phyloP scores from a whole-genome alignment of 2,329 filamentous ascomycete species.

The Colletotrichum sp. region DNA sequence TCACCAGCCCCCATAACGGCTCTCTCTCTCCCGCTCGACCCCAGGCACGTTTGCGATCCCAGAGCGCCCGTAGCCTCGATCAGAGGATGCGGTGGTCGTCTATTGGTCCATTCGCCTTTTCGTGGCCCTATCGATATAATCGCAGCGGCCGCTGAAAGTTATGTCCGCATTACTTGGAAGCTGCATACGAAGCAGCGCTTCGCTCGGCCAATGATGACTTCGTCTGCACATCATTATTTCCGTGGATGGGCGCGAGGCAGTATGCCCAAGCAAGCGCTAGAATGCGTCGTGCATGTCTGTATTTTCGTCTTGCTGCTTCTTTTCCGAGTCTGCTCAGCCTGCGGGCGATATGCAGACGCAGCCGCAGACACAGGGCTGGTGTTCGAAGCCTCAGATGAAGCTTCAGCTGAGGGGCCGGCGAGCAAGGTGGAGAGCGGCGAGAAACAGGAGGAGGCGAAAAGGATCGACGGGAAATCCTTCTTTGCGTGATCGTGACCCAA shows the following conservation, averaged over 20 bases:
- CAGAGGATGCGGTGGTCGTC: background rate
- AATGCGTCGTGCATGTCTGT: background rate
- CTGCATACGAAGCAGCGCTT: background rate
- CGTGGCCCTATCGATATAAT: background rate
- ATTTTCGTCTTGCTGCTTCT: background rate
- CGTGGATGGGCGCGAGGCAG: background rate
- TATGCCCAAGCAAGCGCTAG: background rate
- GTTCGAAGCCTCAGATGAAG: background rate
- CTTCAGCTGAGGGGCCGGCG: background rate
- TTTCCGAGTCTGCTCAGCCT: background rate
- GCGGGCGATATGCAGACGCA: background rate
- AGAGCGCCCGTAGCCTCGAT: background rate
- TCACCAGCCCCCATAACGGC: background rate
- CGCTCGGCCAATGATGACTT: background rate
- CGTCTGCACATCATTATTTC: background rate
- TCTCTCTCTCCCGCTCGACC: background rate
- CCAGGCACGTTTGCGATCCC: background rate
- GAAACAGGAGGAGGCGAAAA: background rate
- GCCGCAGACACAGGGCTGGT: background rate
- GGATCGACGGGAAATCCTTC: background rate
- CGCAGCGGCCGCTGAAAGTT: background rate
- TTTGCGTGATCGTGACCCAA: conserved; percentile 4
- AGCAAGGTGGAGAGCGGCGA: background rate
- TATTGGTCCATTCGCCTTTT: background rate
- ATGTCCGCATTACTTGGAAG: background rate